Conservation (phyloP, 805 yeast species). For the Grigorovia humatica region DNA sequence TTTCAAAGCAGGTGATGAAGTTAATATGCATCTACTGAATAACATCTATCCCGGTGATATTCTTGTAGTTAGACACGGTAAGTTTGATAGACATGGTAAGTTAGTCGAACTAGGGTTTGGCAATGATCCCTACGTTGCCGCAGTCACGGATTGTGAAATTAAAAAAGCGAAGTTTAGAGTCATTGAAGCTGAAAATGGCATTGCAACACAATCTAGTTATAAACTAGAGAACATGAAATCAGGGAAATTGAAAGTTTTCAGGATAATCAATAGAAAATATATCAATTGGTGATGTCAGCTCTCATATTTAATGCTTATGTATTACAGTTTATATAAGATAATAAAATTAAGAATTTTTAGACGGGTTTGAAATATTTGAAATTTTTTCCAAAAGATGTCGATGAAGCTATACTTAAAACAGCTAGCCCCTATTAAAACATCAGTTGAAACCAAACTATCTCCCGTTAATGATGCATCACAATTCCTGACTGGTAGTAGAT, state of each 20-base stretch:
- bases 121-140: conserved; percentile 39
- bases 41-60: conserved; percentile 79
- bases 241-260: conserved; percentile 72
- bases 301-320: background rate
- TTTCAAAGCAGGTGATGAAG: conserved; percentile 42
- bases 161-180: conserved; percentile 63
- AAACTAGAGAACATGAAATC: conserved; percentile 61
- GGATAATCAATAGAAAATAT: conserved; percentile 63
- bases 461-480: background rate
- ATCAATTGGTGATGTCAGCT: conserved; percentile 49
- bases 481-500: background rate
- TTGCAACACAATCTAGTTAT: conserved; percentile 50
- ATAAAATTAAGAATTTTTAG: no score
- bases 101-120: conserved; percentile 44
- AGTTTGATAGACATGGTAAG: conserved; percentile 48
- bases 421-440: background rate
- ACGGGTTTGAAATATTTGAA: no score
- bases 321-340: background rate
- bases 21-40: conserved; percentile 40
- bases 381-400: background rate
- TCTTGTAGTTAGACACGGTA: conserved; percentile 62
- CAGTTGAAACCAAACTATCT: no score
- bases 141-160: conserved; percentile 66
- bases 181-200: conserved; percentile 46
- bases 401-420: background rate